Evolutionary conservation across 202 grass and related monocot species (phyloP).

Genomic region (Eragrostis tef): DNA sequence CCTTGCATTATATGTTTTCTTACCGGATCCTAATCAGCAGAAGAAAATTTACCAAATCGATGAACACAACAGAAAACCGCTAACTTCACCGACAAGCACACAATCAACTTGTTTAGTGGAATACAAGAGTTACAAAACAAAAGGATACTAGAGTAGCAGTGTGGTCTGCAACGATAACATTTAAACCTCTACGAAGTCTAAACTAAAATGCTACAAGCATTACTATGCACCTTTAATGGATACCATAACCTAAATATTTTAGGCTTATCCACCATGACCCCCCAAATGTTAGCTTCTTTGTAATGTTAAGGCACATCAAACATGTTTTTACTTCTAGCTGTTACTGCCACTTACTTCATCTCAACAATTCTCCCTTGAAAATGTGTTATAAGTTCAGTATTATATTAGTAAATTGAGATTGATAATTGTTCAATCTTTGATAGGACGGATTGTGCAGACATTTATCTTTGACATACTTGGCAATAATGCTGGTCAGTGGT

Average conservation of each 20-base stretch:
- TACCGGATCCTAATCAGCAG: not conserved
- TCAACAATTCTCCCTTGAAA: not conserved
- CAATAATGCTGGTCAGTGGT: not conserved
- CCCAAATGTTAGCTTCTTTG: not conserved
- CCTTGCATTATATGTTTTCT: slow-evolving; percentile 21
- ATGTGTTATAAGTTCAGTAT: not conserved
- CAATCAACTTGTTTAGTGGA: not conserved
- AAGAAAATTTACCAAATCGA: slow-evolving; percentile 14
- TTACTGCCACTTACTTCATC: not conserved
- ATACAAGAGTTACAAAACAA: not conserved
- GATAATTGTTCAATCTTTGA: not conserved
- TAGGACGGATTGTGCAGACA: not conserved
- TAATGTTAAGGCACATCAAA: not conserved
- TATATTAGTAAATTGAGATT: not conserved
- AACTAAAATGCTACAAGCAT: not conserved
- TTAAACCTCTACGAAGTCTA: not conserved
- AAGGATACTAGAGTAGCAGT: not conserved
- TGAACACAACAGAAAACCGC: not conserved
- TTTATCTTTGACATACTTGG: not conserved
- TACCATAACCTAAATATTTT: not conserved
- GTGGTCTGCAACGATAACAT: not conserved
- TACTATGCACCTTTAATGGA: not conserved
- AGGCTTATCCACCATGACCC: not conserved
- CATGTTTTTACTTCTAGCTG: not conserved
- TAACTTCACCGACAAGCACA: not conserved